Conservation (phyloP, 208 protist species). For the Wallacemonas sp. region DNA sequence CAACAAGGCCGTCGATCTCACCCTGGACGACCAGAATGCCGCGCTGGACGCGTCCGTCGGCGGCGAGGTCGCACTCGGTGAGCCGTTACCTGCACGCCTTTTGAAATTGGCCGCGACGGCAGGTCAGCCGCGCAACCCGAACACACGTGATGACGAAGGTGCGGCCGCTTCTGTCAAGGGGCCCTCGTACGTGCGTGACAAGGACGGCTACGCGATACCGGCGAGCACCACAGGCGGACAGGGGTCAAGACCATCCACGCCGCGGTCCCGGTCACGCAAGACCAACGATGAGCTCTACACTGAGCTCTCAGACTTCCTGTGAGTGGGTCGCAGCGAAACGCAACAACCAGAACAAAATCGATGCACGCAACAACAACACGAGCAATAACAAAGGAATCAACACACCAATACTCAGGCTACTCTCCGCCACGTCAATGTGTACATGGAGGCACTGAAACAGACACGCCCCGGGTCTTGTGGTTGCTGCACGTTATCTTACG, state of each 20-base stretch:
- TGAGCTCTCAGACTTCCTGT: constrained; percentile 36
- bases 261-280: constrained; percentile 5
- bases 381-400: too few species aligned
- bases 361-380: too few species aligned
- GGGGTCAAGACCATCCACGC: too few species aligned
- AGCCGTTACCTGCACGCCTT: constrained; percentile 40
- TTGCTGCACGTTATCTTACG: too few species aligned
- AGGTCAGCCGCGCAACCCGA: not conserved
- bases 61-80: constrained; percentile 32
- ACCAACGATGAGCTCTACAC: constrained; percentile 30
- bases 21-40: constrained; percentile 78
- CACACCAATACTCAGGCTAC: too few species aligned
- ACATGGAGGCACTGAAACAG: too few species aligned
- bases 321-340: too few species aligned
- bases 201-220: constrained; percentile 26
- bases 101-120: constrained; percentile 18
- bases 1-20: constrained; percentile 79
- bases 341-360: too few species aligned
- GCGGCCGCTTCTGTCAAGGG: not conserved
- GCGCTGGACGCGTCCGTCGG: constrained; percentile 43
- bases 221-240: not conserved
- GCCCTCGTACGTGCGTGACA: constrained; percentile 8
- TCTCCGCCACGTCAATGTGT: too few species aligned
- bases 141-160: not conserved
- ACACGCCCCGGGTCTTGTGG: too few species aligned